Evolutionary conservation across 441 rosid genomes (phyloP).

Genomic region (Adansonia rubrostipa): DNA sequence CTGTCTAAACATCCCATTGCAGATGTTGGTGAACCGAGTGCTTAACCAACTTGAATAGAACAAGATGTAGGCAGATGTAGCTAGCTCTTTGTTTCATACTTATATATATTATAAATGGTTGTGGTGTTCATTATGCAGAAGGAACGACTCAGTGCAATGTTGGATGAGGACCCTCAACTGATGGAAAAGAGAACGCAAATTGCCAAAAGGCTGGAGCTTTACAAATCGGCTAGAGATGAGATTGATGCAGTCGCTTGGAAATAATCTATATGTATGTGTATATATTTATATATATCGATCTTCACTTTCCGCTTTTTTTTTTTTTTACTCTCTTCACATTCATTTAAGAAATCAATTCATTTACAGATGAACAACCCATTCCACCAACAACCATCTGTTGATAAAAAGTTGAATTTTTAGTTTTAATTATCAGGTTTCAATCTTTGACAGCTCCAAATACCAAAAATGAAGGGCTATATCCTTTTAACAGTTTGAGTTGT

Average conservation of each 20-base stretch:
- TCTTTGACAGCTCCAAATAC: background rate
- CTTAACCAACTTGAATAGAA: background rate
- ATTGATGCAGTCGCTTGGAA: slow-evolving; percentile 96
- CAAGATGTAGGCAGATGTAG: no score
- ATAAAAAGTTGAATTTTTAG: background rate
- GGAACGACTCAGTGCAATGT: slow-evolving; percentile 86
- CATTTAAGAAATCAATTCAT: background rate
- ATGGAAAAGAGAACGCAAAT: slow-evolving; percentile 80
- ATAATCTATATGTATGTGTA: slow-evolving; percentile 35
- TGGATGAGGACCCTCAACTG: slow-evolving; percentile 94
- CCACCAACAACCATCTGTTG: background rate
- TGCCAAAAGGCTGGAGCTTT: slow-evolving; percentile 90
- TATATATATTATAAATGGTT: background rate
- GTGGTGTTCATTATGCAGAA: slow-evolving; percentile 51
- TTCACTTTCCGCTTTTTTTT: background rate
- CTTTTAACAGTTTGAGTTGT: no score
- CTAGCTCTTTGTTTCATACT: background rate
- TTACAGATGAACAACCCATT: background rate
- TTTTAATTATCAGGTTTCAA: background rate
- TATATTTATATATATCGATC: background rate
- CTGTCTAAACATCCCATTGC: background rate
- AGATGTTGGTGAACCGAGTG: background rate
- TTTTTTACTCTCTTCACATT: background rate
- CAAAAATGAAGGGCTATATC: no score
- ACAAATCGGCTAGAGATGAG: slow-evolving; percentile 95